Percentiles rank a stretch among this genome's conserved stretches.
These are phyloP conservation scores for Pleurotus eryngii DNA, from an alignment of 768 basidiomycete genomes.

Conservation along the genomic window DNA sequence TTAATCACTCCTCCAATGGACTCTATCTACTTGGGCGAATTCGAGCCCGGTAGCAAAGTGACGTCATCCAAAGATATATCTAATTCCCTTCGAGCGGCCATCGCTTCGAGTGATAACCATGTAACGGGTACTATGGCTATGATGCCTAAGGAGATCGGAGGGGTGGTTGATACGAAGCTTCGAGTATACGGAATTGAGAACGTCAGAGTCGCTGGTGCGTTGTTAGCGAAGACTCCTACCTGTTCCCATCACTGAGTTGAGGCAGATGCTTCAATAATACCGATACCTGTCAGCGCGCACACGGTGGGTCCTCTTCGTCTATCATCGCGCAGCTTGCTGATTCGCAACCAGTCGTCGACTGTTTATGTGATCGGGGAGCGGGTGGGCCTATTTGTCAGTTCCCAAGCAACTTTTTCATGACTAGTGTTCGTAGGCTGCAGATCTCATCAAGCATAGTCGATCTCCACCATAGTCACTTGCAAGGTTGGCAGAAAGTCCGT, in stretches of 20 bases:
- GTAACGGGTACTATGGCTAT: slow-evolving; percentile 35
- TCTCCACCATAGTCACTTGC: too few relatives aligned
- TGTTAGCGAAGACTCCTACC: too few relatives aligned
- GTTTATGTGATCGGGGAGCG: slow-evolving; percentile 29
- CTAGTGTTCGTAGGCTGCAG: slow-evolving; percentile 11
- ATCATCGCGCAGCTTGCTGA: neutral
- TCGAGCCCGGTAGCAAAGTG: slow-evolving; percentile 25
- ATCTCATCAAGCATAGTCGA: slow-evolving; percentile 11
- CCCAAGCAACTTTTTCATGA: neutral
- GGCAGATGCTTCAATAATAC: slow-evolving; percentile 30
- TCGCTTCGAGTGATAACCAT: slow-evolving; percentile 29
- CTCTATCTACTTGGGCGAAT: slow-evolving; percentile 26
- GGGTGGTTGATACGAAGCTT: slow-evolving; percentile 33
- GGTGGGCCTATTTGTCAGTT: slow-evolving; percentile 10
- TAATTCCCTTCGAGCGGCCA: slow-evolving; percentile 19
- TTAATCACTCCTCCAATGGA: slow-evolving; percentile 25
- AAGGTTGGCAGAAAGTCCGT: too few relatives aligned
- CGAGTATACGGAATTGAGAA: slow-evolving; percentile 33
- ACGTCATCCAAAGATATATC: slow-evolving; percentile 17
- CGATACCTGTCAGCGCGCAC: slow-evolving; percentile 30
- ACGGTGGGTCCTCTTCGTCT: slow-evolving; percentile 16
- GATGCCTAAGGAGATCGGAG: slow-evolving; percentile 35
- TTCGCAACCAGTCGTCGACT: slow-evolving; percentile 15
- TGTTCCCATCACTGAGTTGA: neutral
- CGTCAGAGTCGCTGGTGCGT: slow-evolving; percentile 30